phyloP scores from a whole-genome alignment of 345 rosid genomes.

The Sisymbrium irio region DNA sequence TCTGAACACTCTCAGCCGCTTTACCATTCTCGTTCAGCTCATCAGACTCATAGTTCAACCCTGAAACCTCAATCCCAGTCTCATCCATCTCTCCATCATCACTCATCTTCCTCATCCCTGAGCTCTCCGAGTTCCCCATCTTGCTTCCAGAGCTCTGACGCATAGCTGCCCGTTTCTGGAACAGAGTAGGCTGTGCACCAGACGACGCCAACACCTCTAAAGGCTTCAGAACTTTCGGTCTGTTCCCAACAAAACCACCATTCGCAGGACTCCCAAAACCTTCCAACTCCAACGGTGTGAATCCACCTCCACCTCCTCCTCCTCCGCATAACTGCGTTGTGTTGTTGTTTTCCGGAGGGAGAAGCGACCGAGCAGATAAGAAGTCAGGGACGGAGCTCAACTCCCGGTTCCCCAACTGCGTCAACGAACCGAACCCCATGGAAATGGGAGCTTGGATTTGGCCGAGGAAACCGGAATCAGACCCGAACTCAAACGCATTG shows the following conservation, averaged over 20 bases:
- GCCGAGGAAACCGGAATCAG: slow-evolving; percentile 45
- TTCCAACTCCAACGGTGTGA: slow-evolving; percentile 43
- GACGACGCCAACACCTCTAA: slow-evolving; percentile 55
- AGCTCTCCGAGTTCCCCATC: slow-evolving; percentile 54
- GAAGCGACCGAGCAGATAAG: slow-evolving; percentile 40
- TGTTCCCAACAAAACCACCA: slow-evolving; percentile 36
- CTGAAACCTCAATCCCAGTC: slow-evolving; percentile 55
- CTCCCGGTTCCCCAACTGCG: slow-evolving; percentile 46
- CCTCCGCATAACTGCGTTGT: slow-evolving; percentile 14
- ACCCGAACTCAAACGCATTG: slow-evolving; percentile 59
- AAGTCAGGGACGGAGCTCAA: slow-evolving; percentile 47
- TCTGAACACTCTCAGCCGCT: slow-evolving; percentile 49
- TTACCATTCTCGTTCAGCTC: slow-evolving; percentile 47
- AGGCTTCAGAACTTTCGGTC: slow-evolving; percentile 49
- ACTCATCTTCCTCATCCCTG: slow-evolving; percentile 40
- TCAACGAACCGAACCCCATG: slow-evolving; percentile 38
- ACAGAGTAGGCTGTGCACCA: slow-evolving; percentile 68
- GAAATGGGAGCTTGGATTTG: slow-evolving; percentile 46
- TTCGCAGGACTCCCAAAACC: slow-evolving; percentile 50
- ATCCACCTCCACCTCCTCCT: slow-evolving; percentile 28
- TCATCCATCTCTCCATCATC: slow-evolving; percentile 53
- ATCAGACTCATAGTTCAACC: slow-evolving; percentile 79
- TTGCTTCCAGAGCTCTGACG: slow-evolving; percentile 48
- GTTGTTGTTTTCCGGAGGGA: slow-evolving; percentile 36
- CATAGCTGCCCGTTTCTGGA: slow-evolving; percentile 76